Conservation (phyloP, 805 yeast genomes). For the Metschnikowia koreensis region DNA sequence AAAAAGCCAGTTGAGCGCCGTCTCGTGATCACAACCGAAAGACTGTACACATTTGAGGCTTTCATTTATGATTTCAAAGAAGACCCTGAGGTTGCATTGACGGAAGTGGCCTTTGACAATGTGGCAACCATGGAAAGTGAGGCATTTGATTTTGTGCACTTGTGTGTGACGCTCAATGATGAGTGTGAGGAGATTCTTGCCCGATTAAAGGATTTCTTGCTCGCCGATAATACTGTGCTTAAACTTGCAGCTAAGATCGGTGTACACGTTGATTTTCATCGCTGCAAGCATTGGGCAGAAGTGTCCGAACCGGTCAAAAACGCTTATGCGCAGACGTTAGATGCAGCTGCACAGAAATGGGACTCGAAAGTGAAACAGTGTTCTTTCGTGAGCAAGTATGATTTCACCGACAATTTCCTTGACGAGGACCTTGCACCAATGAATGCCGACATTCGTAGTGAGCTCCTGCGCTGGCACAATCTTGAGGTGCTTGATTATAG, state of each 20-base stretch:
- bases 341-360: constrained; percentile 20
- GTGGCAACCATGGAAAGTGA: too few relatives aligned
- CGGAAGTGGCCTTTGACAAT: too few relatives aligned
- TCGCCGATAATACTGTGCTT: neutral
- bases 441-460: constrained; percentile 38
- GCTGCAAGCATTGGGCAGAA: constrained; percentile 31
- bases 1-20: too few relatives aligned
- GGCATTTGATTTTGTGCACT: neutral
- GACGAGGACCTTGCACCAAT: constrained; percentile 33
- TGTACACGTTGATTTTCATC: constrained; percentile 34
- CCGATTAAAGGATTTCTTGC: neutral
- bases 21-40: too few relatives aligned
- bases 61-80: too few relatives aligned
- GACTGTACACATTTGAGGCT: too few relatives aligned
- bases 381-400: constrained; percentile 39
- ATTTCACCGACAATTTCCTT: constrained; percentile 30
- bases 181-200: neutral
- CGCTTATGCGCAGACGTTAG: constrained; percentile 26
- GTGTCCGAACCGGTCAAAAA: constrained; percentile 25
- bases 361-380: constrained; percentile 35
- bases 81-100: too few relatives aligned
- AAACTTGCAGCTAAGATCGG: neutral
- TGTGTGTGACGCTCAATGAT: constrained; percentile 4
- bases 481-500: constrained; percentile 37
- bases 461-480: constrained; percentile 34